Base-by-base conservation (phyloP, 2,329 filamentous ascomycete species). In the Bipolaris oryzae region DNA sequence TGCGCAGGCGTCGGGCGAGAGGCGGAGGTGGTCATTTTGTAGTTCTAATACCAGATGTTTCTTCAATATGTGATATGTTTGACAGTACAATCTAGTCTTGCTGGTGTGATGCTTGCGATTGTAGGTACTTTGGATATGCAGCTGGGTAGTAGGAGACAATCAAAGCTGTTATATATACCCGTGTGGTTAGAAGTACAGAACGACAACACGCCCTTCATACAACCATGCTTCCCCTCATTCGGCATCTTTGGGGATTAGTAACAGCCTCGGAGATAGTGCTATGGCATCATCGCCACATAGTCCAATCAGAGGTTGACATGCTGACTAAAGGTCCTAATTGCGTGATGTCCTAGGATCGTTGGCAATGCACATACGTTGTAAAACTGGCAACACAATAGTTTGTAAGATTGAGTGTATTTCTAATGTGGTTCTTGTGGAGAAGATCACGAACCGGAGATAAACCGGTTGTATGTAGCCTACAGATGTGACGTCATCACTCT, bases 11-110 rank as follows among this genome's bases (percentile, higher is more conserved):
- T 79, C 5, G 76, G 74, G 25, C 74, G 72, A 15, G 77, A 61
- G 50, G 76, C 76, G 34, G 79, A 74, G 54, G 79, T 76, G 71
- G 80, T 78, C 71, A 74, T 78, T 34, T 73, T 82, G 57, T 41
- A 5, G 6, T 33, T n/a, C 15, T 38, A 2, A 3, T 23, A 11
- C 15, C 13, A 37, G 5, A 7, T 18, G 11, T 23, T 18, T 15
- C 15, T 6, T 47, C 7, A 7, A 23, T 18, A 5, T 25, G 25
- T 1, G 9, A 21, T 37, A 28, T 38, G 7, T n/a, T 21, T 38
- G 9, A n/a, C 7, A 15, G 15, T 7, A n/a, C 7, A 11, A 23
- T 25, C 7, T 11, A 37, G 20, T 16, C 15, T 6, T 37, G 37
- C 2, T 56, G 48, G 35, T 16, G 59, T 23, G 50, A 57, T 53